Base-by-base conservation (phyloP, 441 rosid species). In the Populus tomentosa region DNA sequence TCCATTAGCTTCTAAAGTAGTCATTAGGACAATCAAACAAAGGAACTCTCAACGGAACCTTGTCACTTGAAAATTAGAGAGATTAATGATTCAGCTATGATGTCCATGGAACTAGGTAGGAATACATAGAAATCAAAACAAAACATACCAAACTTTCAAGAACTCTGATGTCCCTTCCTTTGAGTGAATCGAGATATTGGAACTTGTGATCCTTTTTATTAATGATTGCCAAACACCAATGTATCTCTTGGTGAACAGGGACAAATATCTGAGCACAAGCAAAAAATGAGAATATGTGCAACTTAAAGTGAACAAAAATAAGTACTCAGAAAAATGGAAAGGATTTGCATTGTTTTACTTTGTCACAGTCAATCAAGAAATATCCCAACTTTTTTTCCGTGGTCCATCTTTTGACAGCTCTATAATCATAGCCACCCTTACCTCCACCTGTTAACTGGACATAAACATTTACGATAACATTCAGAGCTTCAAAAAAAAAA, bases 141-240 rank as follows among this genome's bases (percentile, higher is more conserved):
- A 67, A 71, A 2, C 83, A 77, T 94, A 94, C 98, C 95, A 94
- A 80, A 73, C 79, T 77, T 77, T 77, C 79, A 82, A 91, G 77
- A 74, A 88, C 96, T 73, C 24, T 75, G 26, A 21, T 3, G 85
- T 89, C 89, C 81, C 10, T 86, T 75, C 90, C 96, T 82, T 81
- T 81, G 1, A 96, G 92, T 53, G 99, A 96, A 92, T 96, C 99
- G 71, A 95, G 94, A 89, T 92, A 96, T 73, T 90, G 90, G 84
- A 96, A 89, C 75, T 94, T 91, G 87, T 80, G 81, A 76, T 94
- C 94, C 82, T 79, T 92, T 70, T 38, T 92, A 78, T 92, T 90
- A 70, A 94, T 95, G 68, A 95, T 81, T 36, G 97, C 99, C 83
- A 94, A 82, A 82, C 95, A 89, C 98, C 99, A 95, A 75, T 94